Conservation (phyloP, 2,329 filamentous ascomycete genomes). For the Trichoderma aggressivum region DNA sequence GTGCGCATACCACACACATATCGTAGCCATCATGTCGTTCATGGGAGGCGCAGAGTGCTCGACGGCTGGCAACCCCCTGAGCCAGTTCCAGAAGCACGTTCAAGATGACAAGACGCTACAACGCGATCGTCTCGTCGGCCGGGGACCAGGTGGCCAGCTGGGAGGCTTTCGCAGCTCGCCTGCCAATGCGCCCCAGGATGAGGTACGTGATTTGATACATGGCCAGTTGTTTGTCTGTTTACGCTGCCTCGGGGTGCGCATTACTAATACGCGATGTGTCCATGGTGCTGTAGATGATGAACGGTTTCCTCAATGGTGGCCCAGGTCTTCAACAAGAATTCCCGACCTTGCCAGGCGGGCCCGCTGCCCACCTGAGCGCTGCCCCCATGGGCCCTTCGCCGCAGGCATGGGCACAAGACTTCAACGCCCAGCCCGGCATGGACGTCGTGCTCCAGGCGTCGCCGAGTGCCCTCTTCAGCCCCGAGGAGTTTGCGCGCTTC, state of each 20-base stretch:
- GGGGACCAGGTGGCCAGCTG: conserved; percentile 65
- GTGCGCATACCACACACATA: conserved; percentile 2
- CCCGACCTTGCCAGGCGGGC: conserved; percentile 45
- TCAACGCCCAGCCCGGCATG: conserved; percentile 62
- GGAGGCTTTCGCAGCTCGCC: conserved; percentile 74
- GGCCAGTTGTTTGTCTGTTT: not conserved
- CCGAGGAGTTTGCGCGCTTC: conserved; percentile 85
- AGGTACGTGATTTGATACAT: conserved; percentile 45
- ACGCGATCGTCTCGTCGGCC: conserved; percentile 79
- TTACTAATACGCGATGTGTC: conserved; percentile 29
- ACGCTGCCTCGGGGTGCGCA: conserved; percentile 1
- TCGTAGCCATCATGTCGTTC: conserved; percentile 73
- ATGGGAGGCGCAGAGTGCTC: conserved; percentile 95
- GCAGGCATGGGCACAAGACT: conserved; percentile 53
- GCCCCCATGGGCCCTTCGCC: conserved; percentile 44
- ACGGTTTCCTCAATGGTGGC: conserved; percentile 82
- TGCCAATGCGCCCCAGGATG: conserved; percentile 69
- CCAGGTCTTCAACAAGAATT: conserved; percentile 56
- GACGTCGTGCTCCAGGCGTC: conserved; percentile 65
- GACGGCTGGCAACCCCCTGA: conserved; percentile 90
- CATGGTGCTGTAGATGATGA: conserved; percentile 68
- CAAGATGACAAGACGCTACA: conserved; percentile 95
- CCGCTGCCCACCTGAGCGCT: conserved; percentile 47
- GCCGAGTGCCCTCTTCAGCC: conserved; percentile 62
- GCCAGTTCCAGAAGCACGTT: conserved; percentile 95